These are phyloP conservation scores for Seminavis robusta DNA, from an alignment of 108 stramenopile genomes.

Conservation along the genomic window DNA sequence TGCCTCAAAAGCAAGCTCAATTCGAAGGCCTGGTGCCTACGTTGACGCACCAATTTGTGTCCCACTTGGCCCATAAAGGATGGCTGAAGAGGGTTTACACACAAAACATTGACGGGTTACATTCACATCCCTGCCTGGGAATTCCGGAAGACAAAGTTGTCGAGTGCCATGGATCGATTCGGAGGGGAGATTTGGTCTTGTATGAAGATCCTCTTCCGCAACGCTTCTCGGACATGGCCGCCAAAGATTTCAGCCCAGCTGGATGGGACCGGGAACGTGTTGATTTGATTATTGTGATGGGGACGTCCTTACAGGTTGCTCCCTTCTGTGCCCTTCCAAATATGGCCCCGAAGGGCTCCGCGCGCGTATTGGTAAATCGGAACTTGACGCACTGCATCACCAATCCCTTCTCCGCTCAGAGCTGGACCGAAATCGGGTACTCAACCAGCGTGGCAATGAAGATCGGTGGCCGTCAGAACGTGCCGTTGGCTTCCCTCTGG, in stretches of 20 bases:
- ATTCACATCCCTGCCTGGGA: conserved; percentile 86
- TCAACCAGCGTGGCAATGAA: no score
- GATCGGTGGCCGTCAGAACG: no score
- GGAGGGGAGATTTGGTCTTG: conserved; percentile 78
- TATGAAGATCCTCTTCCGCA: conserved; percentile 84
- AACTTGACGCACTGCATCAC: no score
- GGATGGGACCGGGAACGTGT: conserved; percentile 50
- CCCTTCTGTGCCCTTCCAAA: conserved; percentile 76
- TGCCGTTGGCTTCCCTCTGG: no score
- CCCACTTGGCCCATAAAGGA: conserved; percentile 45
- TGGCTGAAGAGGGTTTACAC: conserved; percentile 53
- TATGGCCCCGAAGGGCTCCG: conserved; percentile 29
- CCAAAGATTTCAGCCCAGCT: conserved; percentile 51
- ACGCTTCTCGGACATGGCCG: conserved; percentile 50
- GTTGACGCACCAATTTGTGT: conserved; percentile 73
- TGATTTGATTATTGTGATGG: conserved; percentile 74
- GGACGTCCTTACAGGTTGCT: conserved; percentile 83
- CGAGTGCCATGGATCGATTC: conserved; percentile 50
- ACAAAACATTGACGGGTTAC: conserved; percentile 91
- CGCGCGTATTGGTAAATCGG: conserved; percentile 64
- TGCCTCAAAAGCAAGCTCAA: conserved; percentile 37
- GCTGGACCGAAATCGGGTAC: no score
- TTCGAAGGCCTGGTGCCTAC: conserved; percentile 76
- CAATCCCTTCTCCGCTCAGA: no score
- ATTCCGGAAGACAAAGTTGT: conserved; percentile 78